Evolutionary conservation across 164 flowering plant species (phyloP).

Genomic region (Dillenia turbinata): DNA sequence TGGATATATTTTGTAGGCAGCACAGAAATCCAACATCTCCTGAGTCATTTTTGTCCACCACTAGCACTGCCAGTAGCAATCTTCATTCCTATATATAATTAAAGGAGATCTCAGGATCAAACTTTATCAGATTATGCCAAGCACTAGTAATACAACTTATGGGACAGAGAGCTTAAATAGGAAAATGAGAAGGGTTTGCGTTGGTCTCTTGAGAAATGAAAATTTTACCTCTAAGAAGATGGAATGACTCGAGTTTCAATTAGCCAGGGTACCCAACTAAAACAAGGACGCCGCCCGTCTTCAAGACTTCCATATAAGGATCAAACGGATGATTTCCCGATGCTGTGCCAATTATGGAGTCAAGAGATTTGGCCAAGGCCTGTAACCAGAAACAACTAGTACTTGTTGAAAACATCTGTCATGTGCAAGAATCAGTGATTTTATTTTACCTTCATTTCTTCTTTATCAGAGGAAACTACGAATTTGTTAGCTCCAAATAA

Average conservation of each 20-base stretch:
- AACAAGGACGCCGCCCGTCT: conserved; percentile 56
- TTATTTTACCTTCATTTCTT: conserved; percentile 58
- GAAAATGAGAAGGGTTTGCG: too few species aligned
- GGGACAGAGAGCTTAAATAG: not conserved
- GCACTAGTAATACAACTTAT: not conserved
- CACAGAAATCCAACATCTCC: conserved; percentile 87
- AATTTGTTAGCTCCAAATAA: conserved; percentile 65
- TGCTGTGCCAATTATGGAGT: conserved; percentile 75
- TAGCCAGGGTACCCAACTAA: conserved; percentile 80
- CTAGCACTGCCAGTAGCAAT: conserved; percentile 61
- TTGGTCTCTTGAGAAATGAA: too few species aligned
- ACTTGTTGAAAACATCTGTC: not conserved
- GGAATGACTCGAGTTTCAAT: conserved; percentile 65
- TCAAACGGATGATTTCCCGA: conserved; percentile 89
- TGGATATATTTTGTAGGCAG: conserved; percentile 67
- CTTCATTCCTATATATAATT: conserved; percentile 45
- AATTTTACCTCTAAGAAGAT: conserved; percentile 50
- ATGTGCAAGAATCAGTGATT: not conserved
- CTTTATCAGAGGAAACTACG: conserved; percentile 56
- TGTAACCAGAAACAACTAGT: conserved; percentile 20
- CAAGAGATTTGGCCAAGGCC: conserved; percentile 47
- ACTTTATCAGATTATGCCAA: not conserved
- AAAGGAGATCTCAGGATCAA: not conserved
- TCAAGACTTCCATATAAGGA: conserved; percentile 64
- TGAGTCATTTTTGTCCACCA: conserved; percentile 68